Percentiles rank a stretch among this genome's conserved stretches.
These are phyloP conservation scores for Lathyrus oleraceus DNA, from an alignment of 306 rosid species.

Conservation along the genomic window DNA sequence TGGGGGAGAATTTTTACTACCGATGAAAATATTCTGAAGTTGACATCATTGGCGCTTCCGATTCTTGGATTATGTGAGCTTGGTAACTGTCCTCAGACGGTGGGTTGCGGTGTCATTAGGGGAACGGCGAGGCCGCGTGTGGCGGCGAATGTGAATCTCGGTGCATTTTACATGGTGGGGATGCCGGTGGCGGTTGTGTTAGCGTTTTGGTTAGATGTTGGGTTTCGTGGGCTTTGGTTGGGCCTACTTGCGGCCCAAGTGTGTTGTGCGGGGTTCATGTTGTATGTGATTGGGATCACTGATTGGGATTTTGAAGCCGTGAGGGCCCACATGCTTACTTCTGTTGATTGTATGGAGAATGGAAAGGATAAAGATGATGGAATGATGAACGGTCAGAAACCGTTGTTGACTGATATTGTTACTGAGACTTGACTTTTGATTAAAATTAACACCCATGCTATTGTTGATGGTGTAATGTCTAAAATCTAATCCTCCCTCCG, in stretches of 20 bases:
- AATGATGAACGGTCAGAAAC: slow-evolving; percentile 26
- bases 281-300: slow-evolving; percentile 70
- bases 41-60: slow-evolving; percentile 73
- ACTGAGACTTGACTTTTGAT: slow-evolving; percentile 30
- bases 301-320: slow-evolving; percentile 66
- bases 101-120: slow-evolving; percentile 76
- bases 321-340: slow-evolving; percentile 61
- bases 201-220: slow-evolving; percentile 51
- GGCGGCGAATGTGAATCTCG: slow-evolving; percentile 74
- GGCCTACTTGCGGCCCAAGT: slow-evolving; percentile 82
- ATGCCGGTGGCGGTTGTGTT: slow-evolving; percentile 90
- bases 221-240: slow-evolving; percentile 86
- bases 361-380: slow-evolving; percentile 15
- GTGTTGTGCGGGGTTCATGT: slow-evolving; percentile 80
- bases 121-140: slow-evolving; percentile 79
- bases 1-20: slow-evolving; percentile 75
- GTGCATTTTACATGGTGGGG: slow-evolving; percentile 84
- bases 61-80: slow-evolving; percentile 87
- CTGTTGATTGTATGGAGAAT: background rate
- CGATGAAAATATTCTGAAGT: slow-evolving; percentile 53
- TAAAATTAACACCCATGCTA: background rate
- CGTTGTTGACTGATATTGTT: slow-evolving; percentile 39
- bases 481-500: too few relatives aligned
- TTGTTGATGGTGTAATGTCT: slow-evolving; percentile 3
- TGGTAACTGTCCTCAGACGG: slow-evolving; percentile 94